These are phyloP conservation scores for Tylopilus felleus DNA, from an alignment of 768 basidiomycete genomes.

Conservation along the genomic window DNA sequence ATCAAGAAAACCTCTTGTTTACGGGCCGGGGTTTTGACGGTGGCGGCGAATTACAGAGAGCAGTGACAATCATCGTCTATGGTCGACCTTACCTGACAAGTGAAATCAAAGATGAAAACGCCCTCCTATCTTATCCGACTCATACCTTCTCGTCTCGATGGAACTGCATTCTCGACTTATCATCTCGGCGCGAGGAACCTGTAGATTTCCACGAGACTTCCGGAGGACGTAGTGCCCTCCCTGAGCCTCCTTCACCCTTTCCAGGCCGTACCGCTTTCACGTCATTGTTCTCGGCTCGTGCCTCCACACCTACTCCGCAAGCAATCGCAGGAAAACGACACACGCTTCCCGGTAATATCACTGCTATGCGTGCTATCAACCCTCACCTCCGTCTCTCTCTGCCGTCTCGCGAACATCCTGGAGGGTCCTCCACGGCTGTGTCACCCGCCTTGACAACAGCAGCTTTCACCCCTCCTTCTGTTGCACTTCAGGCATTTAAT, in stretches of 20 bases:
- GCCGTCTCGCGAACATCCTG: slow-evolving; percentile 26
- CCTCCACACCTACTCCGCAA: slow-evolving; percentile 23
- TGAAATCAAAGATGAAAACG: slow-evolving; percentile 17
- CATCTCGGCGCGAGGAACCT: slow-evolving; percentile 31
- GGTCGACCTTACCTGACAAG: slow-evolving; percentile 61
- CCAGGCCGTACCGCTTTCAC: slow-evolving; percentile 39
- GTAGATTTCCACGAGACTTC: slow-evolving; percentile 13
- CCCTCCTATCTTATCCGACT: slow-evolving; percentile 53
- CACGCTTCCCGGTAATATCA: slow-evolving; percentile 40
- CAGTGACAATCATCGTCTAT: slow-evolving; percentile 75
- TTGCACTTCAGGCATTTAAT: slow-evolving; percentile 33
- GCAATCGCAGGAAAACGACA: slow-evolving; percentile 58
- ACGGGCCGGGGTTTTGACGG: slow-evolving; percentile 31
- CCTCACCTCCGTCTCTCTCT: slow-evolving; percentile 23
- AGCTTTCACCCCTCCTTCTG: slow-evolving; percentile 34
- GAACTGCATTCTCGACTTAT: slow-evolving; percentile 88
- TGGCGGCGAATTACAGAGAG: slow-evolving; percentile 56
- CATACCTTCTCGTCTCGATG: slow-evolving; percentile 77
- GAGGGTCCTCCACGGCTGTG: slow-evolving; percentile 11
- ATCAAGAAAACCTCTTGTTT: slow-evolving; percentile 39
- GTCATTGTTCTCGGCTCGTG: slow-evolving; percentile 27
- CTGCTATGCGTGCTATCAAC: slow-evolving; percentile 30
- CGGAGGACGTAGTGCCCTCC: slow-evolving; percentile 44
- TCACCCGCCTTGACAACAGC: slow-evolving; percentile 2
- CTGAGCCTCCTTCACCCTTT: slow-evolving; percentile 80